Conservation (phyloP, 2,329 filamentous ascomycete species). For the Neonectria punicea region DNA sequence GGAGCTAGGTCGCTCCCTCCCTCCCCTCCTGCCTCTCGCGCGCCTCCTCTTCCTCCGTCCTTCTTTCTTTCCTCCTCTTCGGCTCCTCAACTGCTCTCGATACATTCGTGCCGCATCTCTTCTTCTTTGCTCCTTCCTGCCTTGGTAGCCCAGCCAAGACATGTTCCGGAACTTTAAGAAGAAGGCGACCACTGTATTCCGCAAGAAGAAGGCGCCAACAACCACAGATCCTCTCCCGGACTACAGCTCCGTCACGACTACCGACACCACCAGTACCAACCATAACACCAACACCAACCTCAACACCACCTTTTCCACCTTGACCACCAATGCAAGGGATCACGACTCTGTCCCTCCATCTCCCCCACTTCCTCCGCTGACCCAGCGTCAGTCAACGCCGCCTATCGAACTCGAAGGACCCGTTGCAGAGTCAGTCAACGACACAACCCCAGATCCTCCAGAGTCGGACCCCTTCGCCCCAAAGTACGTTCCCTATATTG, state of each 20-base stretch:
- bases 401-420: not conserved
- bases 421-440: not conserved
- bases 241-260: slow-evolving; percentile 8
- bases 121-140: not conserved
- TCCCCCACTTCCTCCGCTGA: slow-evolving; percentile 9
- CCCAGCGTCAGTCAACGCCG: slow-evolving; percentile 2
- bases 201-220: slow-evolving; percentile 32
- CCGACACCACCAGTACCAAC: not conserved
- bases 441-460: slow-evolving; percentile 10
- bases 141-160: slow-evolving; percentile 7
- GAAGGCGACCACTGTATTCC: slow-evolving; percentile 38
- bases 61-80: not conserved
- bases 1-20: not conserved
- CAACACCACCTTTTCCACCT: not conserved
- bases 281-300: slow-evolving; percentile 3
- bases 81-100: not conserved
- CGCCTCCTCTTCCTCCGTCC: not conserved
- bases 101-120: not conserved
- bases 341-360: not conserved
- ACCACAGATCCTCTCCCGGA: slow-evolving; percentile 25
- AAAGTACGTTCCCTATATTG: slow-evolving; percentile 39
- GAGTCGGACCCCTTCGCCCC: slow-evolving; percentile 20
- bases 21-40: not conserved
- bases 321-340: slow-evolving; percentile 3
- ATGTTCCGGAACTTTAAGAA: slow-evolving; percentile 43